Percentiles rank a stretch among this genome's conserved stretches.
These are phyloP conservation scores for Gaillardinia entomophila DNA, from an alignment of 805 yeast genomes.

Conservation along the genomic window DNA sequence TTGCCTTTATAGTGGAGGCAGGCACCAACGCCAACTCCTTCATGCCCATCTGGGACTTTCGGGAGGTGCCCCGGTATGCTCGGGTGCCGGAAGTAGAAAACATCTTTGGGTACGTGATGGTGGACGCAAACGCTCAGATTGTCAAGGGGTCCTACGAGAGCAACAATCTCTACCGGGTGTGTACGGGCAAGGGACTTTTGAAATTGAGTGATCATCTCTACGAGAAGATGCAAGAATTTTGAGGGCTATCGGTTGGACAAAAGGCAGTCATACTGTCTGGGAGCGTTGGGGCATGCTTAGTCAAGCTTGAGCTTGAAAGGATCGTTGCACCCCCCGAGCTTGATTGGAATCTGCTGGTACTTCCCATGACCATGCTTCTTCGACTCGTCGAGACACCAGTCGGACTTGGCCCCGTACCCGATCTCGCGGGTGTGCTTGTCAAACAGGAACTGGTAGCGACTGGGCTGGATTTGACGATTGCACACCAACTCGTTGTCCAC, in stretches of 20 bases:
- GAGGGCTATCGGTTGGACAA: too few relatives aligned
- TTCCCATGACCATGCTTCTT: conserved; percentile 17
- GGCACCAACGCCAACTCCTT: conserved; percentile 44
- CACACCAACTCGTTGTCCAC: conserved; percentile 14
- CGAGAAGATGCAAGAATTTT: conserved; percentile 32
- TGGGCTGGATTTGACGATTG: conserved; percentile 9
- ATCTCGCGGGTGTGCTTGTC: conserved; percentile 40
- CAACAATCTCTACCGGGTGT: conserved; percentile 54
- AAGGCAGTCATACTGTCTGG: too few relatives aligned
- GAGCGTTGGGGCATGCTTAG: too few relatives aligned
- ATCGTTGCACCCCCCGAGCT: conserved; percentile 25
- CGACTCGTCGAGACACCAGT: conserved; percentile 56
- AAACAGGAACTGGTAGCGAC: conserved; percentile 52
- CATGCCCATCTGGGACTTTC: conserved; percentile 69
- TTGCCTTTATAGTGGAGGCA: conserved; percentile 52
- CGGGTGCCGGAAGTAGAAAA: conserved; percentile 69
- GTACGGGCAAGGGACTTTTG: conserved; percentile 42
- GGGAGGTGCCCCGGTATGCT: conserved; percentile 58
- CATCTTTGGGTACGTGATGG: conserved; percentile 63
- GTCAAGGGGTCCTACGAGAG: conserved; percentile 48
- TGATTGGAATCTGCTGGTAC: conserved; percentile 43
- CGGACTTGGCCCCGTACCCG: conserved; percentile 54
- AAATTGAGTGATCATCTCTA: conserved; percentile 47
- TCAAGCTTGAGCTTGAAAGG: background rate
- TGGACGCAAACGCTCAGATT: conserved; percentile 50